Base-by-base conservation (phyloP, 805 yeast species). In the Starmerella roubikii region DNA sequence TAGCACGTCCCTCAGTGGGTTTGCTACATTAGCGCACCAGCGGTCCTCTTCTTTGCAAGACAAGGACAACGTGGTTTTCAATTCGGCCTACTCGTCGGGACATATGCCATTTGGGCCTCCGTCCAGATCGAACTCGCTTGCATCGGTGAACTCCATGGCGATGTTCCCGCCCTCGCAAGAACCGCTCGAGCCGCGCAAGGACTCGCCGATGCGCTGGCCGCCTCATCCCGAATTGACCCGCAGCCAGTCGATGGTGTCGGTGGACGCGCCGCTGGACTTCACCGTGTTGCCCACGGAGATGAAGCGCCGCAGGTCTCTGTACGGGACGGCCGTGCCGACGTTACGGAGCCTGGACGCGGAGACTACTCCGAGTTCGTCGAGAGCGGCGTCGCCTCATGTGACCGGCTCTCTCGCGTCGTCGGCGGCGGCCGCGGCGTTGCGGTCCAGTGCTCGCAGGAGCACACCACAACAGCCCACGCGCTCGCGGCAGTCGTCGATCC, bases 341-440 rank as follows among this genome's bases (percentile, higher is more conserved):
- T 6, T 16, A 32, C 21, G 29, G 16, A 22, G 18, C 11, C 20
- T 15, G 12, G 31, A 29, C 4, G 7, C 18, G 11, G 31, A 29
- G 5, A 16, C 20, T 15, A 8, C 18, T 29, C 20, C 5, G 12
- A 5, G 8, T 9, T 15, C 31, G 19, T 15, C 29, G 7, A 8
- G n/a, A 9, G 9, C 11, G 20, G 31, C 31, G 5, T 4, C 20
- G 33, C 22, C 16, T 4, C 12, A 17, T 20, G 9, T 22, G 16
- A 16, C 18, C n/a, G 32, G 38, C 23, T 40, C 48, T 11, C 19
- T 39, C n/a, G 49, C 49, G 3, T 40, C 48, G 2, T 35, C 48
- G 2, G 49, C 49, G 2, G 49, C 49, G 7, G 44, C 43, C 3
- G 48, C 49, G 10, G 49, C 49, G 0, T 25, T 41, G 11, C 38